These are phyloP conservation scores for Canavalia ensiformis DNA, from an alignment of 306 rosid genomes.

Conservation along the genomic window DNA sequence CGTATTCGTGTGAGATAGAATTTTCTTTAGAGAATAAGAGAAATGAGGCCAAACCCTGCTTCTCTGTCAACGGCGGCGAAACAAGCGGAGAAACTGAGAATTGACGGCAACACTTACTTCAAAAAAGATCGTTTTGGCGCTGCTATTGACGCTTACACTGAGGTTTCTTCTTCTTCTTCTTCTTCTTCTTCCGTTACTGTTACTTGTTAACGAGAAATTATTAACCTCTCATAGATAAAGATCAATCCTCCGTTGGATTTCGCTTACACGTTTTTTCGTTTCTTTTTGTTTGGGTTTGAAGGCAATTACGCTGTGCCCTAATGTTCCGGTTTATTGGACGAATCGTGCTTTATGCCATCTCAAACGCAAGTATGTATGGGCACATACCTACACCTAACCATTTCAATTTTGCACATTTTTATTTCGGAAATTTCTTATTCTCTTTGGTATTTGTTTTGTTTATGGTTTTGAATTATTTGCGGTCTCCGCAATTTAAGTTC, in stretches of 20 bases:
- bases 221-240: neutral
- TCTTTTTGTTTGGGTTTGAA: constrained; percentile 11
- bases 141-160: constrained; percentile 95
- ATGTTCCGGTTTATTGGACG: constrained; percentile 80
- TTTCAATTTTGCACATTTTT: neutral
- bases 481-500: neutral
- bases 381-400: too few species aligned
- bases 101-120: constrained; percentile 82
- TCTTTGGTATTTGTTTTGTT: neutral
- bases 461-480: constrained; percentile 15
- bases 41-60: constrained; percentile 64
- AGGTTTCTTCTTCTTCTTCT: constrained; percentile 53
- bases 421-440: neutral
- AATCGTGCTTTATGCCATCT: constrained; percentile 97
- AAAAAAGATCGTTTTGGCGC: constrained; percentile 82
- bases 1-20: neutral
- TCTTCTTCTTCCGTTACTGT: neutral
- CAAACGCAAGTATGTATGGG: constrained; percentile 82
- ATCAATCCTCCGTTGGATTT: neutral
- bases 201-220: neutral
- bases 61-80: constrained; percentile 51
- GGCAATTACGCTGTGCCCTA: constrained; percentile 77
- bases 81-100: constrained; percentile 77
- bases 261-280: neutral
- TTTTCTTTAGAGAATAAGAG: neutral